A percentile compares a stretch with the other conserved stretches of the same genome.
phyloP scores from a whole-genome alignment of 106 monocot genomes.

The Hemerocallis citrina region DNA sequence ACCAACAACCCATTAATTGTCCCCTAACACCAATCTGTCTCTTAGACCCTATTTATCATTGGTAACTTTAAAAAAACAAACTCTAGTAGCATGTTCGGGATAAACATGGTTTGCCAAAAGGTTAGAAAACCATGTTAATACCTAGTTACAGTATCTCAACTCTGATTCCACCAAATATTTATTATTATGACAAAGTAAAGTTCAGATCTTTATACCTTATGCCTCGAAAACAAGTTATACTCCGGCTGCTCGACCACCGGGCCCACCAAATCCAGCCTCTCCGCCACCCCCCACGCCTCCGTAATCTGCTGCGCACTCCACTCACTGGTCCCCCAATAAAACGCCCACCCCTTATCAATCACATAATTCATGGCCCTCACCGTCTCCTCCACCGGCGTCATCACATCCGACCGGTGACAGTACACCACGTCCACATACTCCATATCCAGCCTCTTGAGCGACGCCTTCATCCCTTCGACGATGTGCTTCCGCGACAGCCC shows the following conservation, averaged over 20 bases:
- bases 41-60: constrained; percentile 89
- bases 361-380: constrained; percentile 87
- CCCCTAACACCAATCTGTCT: constrained; percentile 76
- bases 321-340: constrained; percentile 95
- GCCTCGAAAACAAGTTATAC: constrained; percentile 79
- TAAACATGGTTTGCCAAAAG: too few relatives aligned
- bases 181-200: too few relatives aligned
- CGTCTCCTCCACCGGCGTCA: constrained; percentile 83
- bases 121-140: too few relatives aligned
- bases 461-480: constrained; percentile 69
- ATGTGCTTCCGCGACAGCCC: constrained; percentile 89
- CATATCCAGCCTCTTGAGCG: constrained; percentile 68
- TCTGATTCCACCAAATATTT: too few relatives aligned
- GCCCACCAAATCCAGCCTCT: constrained; percentile 70
- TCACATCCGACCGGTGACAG: constrained; percentile 74
- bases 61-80: too few relatives aligned
- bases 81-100: too few relatives aligned
- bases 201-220: too few relatives aligned
- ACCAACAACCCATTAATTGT: constrained; percentile 48
- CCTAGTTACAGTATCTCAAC: too few relatives aligned
- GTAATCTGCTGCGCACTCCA: constrained; percentile 99
- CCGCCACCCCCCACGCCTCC: constrained; percentile 76
- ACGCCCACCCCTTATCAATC: constrained; percentile 75
- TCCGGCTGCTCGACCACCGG: constrained; percentile 94
- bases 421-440: constrained; percentile 84